These are phyloP conservation scores for Penicilliopsis zonata DNA, from an alignment of 495 filamentous ascomycete species.

Conservation along the genomic window DNA sequence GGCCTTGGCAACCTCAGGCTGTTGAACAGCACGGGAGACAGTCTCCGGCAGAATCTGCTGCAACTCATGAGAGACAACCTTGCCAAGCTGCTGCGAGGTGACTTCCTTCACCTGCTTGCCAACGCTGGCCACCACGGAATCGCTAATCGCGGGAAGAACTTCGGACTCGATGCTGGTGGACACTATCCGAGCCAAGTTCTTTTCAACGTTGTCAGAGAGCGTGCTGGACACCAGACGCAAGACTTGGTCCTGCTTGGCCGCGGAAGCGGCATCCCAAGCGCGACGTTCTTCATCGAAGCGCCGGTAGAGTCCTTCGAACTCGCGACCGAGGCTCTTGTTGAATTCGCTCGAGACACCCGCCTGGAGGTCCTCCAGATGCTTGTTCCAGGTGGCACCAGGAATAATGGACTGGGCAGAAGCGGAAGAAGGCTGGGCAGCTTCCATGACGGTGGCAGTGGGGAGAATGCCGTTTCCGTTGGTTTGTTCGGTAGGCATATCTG, in stretches of 20 bases:
- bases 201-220: slow-evolving; percentile 81
- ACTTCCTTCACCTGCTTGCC: slow-evolving; percentile 48
- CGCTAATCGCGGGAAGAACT: slow-evolving; percentile 47
- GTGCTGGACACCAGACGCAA: slow-evolving; percentile 80
- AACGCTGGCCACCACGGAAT: slow-evolving; percentile 38
- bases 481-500: slow-evolving; percentile 5
- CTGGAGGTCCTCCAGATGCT: slow-evolving; percentile 45
- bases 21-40: slow-evolving; percentile 50
- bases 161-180: slow-evolving; percentile 49
- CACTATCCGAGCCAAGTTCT: slow-evolving; percentile 60
- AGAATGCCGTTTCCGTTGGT: slow-evolving; percentile 8
- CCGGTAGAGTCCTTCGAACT: slow-evolving; percentile 46
- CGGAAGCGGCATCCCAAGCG: slow-evolving; percentile 48
- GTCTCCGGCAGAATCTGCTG: slow-evolving; percentile 41
- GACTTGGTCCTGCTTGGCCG: slow-evolving; percentile 65
- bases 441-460: slow-evolving; percentile 6
- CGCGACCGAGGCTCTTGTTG: slow-evolving; percentile 38
- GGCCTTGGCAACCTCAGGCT: slow-evolving; percentile 52
- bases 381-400: slow-evolving; percentile 25
- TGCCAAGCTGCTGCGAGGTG: slow-evolving; percentile 35
- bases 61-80: slow-evolving; percentile 40
- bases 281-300: slow-evolving; percentile 55
- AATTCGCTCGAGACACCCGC: slow-evolving; percentile 42
- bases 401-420: slow-evolving; percentile 3
- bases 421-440: slow-evolving; percentile 3